Evolutionary conservation across 2,329 filamentous ascomycete species (phyloP).

Genomic region (Verticillium dahliae): DNA sequence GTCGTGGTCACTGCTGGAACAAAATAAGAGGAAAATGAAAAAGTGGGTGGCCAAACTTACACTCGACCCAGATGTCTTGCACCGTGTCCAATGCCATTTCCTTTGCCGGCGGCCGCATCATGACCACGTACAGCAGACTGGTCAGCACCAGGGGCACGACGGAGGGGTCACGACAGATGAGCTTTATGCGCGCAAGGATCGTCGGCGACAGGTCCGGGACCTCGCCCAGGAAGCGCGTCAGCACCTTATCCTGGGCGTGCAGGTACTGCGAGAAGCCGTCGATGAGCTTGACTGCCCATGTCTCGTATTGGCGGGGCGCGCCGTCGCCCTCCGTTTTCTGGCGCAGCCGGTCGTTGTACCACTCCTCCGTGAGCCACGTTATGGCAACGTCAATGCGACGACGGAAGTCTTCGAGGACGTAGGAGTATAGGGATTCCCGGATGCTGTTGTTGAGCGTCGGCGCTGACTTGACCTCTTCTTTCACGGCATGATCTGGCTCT

Average conservation of each 20-base stretch:
- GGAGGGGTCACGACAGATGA: conserved; percentile 59
- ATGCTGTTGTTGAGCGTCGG: conserved; percentile 60
- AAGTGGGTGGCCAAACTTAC: conserved; percentile 35
- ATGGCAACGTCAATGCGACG: conserved; percentile 84
- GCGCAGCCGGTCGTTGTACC: conserved; percentile 76
- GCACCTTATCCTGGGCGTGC: conserved; percentile 81
- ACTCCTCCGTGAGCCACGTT: conserved; percentile 93
- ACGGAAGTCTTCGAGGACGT: conserved; percentile 88
- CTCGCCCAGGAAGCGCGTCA: conserved; percentile 88
- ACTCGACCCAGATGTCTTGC: conserved; percentile 61
- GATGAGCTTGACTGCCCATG: conserved; percentile 73
- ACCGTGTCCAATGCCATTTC: conserved; percentile 59
- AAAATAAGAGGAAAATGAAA: background rate
- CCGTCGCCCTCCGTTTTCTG: conserved; percentile 31
- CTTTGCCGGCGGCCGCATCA: conserved; percentile 60
- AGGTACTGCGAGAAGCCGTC: conserved; percentile 87
- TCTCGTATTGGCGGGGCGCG: conserved; percentile 64
- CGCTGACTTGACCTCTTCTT: conserved; percentile 44
- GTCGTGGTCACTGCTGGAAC: background rate
- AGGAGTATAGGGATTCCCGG: conserved; percentile 73
- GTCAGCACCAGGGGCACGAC: conserved; percentile 58
- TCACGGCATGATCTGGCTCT: conserved; percentile 54
- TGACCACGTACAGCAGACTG: conserved; percentile 59
- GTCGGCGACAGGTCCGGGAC: conserved; percentile 70
- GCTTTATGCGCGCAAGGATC: conserved; percentile 67